Evolutionary conservation across 1,284 basidiomycete species (phyloP), one percentile per base, ranked within the genome.

Genomic region (Fomitopsis betulina): DNA sequence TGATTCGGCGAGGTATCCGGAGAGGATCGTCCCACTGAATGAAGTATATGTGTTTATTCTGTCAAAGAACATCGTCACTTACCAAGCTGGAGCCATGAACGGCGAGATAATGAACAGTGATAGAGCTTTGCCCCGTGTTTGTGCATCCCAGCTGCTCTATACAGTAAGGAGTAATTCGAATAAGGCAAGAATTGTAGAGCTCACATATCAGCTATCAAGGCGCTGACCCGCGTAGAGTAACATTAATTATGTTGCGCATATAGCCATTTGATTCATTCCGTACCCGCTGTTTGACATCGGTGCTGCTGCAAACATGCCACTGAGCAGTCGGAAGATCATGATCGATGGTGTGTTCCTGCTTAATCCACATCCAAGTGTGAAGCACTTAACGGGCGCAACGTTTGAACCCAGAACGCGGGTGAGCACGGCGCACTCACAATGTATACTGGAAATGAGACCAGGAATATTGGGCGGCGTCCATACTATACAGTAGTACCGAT

Each of bases 21-120:
- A 80, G 7, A 88, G 80, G 45, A 85, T 82, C 0, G 89, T 89
- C 0, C 86, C 88, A 27, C 84, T 61, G 2, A 75, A 74, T 7
- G 27, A 8, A 8, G 5, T 30, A 8, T 5, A 30, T 30, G 27
- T 30, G 27, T 30, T 30, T 30, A 30, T 5, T 3, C 27, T 5
- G 27, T 30, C 0, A 30, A 30, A 4, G 27, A 8, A 30, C 5
- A 8, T 8, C 27, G 27, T 30, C 27, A 35, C 50, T 33, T 17
- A 52, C 50, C 30, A 37, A 4, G 50, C 38, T 3, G 83, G 83
- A 23, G 87, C 89, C 8, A 86, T 85, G 64, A 93, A 92, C 1
- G 91, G 91, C 9, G 88, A 86, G 7, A 68, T 59, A 10, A 66
- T 67, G 57, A 72, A 72, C 30, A 71, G 57, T 10, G 67, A 59